A percentile compares a stretch with the other conserved stretches of the same genome.
Evolutionary conservation across 257 asterid species (phyloP).

Genomic region (Petrea volubilis): DNA sequence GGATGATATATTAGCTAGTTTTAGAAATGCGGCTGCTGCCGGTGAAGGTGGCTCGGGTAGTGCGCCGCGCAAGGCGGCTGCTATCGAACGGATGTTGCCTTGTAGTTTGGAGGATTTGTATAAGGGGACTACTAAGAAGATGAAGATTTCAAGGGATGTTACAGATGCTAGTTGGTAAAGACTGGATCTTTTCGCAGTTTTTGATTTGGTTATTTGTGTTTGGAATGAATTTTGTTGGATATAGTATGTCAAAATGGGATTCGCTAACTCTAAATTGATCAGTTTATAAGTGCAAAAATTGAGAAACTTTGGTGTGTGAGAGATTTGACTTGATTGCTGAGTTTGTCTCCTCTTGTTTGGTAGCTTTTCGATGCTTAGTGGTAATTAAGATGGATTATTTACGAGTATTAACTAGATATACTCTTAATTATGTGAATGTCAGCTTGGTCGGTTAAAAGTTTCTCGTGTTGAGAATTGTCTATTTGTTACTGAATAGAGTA

Average conservation of each 20-base stretch:
- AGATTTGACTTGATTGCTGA: constrained; percentile 8
- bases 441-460: neutral
- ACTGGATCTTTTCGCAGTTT: neutral
- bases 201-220: constrained; percentile 5
- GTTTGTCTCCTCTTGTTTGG: neutral
- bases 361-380: neutral
- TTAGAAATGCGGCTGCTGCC: constrained; percentile 40
- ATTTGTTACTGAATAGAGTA: neutral
- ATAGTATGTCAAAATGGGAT: neutral
- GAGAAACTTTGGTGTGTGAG: constrained; percentile 8
- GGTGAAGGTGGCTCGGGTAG: constrained; percentile 45
- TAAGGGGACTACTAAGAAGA: constrained; percentile 59
- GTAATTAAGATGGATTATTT: constrained; percentile 1
- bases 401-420: neutral
- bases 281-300: neutral
- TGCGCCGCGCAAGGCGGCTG: constrained; percentile 37
- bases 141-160: constrained; percentile 68
- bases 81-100: constrained; percentile 42
- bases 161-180: constrained; percentile 57
- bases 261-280: neutral
- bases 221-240: neutral
- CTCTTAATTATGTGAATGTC: neutral
- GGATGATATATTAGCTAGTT: constrained; percentile 42
- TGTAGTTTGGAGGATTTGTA: constrained; percentile 64
- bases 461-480: neutral